phyloP scores from a whole-genome alignment of 257 asterid species.

The Datura wrightii region DNA sequence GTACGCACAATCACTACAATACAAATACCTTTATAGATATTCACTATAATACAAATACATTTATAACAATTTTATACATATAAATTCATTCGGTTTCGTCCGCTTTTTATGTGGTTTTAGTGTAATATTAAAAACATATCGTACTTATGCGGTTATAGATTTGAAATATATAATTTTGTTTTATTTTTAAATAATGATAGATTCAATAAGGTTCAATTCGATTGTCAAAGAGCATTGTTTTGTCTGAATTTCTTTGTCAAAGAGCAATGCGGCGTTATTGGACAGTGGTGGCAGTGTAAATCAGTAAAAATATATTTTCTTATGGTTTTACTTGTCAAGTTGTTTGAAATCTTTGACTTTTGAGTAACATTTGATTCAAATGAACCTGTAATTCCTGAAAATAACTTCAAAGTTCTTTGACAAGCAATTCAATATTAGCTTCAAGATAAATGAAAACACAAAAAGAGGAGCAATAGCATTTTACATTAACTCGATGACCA shows the following conservation, averaged over 20 bases:
- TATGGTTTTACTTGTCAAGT: neutral
- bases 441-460: neutral
- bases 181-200: neutral
- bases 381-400: neutral
- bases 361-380: neutral
- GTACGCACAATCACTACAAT: too few species aligned
- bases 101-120: neutral
- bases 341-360: neutral
- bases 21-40: too few species aligned
- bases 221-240: neutral
- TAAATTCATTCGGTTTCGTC: neutral
- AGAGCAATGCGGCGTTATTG: neutral
- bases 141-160: neutral
- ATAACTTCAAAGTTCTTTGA: neutral
- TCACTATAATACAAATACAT: too few species aligned
- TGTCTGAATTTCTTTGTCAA: neutral
- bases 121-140: neutral
- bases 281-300: neutral
- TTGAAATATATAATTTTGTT: neutral
- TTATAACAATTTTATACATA: neutral
- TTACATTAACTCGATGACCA: too few species aligned
- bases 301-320: neutral
- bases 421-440: neutral
- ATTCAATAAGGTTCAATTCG: neutral
- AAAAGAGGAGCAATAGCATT: neutral